Evolutionary conservation across 495 filamentous ascomycete species (phyloP), one percentile per base, ranked within the genome.

Genomic region (Tuber aestivum): DNA sequence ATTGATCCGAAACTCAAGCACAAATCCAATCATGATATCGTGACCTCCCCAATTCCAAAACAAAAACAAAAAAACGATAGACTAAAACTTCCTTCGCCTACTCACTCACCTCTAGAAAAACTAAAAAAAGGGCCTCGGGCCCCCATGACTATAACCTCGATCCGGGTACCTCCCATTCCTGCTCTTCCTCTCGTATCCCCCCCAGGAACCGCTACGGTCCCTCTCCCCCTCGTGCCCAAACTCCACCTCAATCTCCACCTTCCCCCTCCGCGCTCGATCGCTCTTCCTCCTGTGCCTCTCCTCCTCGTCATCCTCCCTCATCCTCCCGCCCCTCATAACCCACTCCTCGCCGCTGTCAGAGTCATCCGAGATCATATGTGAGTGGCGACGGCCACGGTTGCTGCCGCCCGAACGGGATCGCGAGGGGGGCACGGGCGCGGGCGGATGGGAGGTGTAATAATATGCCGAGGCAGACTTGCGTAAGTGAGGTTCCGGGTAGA

Each of bases 391-490:
- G 56, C 56, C 56, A 12, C 56, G 56, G 20, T 14, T 35, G 56
- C 56, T 65, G 35, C 78, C 73, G 9, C 78, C 78, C 0, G 78
- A 79, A 20, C 78, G 77, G 3, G 78, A 79, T 8, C 78, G 78
- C 32, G 78, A 79, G 38, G 78, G 70, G 27, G 73, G 21, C 0
- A 72, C 20, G 40, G 75, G 78, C 9, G 56, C 45, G 5, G 56
- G 44, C 0, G 70, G 32, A 18, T 79, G 76, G 7, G 72, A 73
- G 0, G 72, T 73, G 16, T 79, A 79, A 45, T 79, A 79, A 72
- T 79, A 79, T 9, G 78, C 78, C 37, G 76, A 79, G 35, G 72
- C 72, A 12, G 77, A 79, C 41, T 79, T 79, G 32, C 78, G 71
- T 14, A 79, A 70, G 37, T 69, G 40, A 23, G 76, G 78, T 3